These are phyloP conservation scores for Seiridium cupressi DNA, from an alignment of 2,329 filamentous ascomycete species.

Conservation along the genomic window DNA sequence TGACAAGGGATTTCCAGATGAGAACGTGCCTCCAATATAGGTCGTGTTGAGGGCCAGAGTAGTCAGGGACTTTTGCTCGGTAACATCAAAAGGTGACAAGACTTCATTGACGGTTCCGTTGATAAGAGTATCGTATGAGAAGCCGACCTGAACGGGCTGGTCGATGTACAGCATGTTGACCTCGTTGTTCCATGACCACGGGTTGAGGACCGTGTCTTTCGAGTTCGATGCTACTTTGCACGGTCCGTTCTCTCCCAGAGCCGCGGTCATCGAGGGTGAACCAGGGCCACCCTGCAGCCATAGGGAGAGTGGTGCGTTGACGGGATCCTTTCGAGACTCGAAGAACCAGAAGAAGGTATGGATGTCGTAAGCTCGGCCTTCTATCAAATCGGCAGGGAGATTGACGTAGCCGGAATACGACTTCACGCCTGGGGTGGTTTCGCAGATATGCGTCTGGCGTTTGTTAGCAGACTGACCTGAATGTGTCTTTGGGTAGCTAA, in stretches of 20 bases:
- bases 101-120: conserved; percentile 20
- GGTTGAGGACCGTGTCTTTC: conserved; percentile 20
- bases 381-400: conserved; percentile 14
- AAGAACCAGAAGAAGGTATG: conserved; percentile 49
- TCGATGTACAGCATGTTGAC: conserved; percentile 27
- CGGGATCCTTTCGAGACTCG: conserved; percentile 37
- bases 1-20: neutral
- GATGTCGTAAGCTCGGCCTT: conserved; percentile 11
- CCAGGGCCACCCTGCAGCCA: conserved; percentile 56
- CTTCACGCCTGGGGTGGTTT: conserved; percentile 50
- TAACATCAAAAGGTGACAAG: conserved; percentile 12
- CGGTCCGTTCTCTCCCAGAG: conserved; percentile 32
- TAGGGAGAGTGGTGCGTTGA: conserved; percentile 34
- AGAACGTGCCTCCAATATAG: neutral
- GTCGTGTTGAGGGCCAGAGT: neutral
- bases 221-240: conserved; percentile 21
- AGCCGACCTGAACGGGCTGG: conserved; percentile 27
- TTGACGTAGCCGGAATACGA: conserved; percentile 38
- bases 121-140: conserved; percentile 25
- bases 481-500: neutral
- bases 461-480: neutral
- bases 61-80: neutral
- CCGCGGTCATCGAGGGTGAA: neutral
- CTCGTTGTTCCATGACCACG: conserved; percentile 20
- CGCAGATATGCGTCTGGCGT: conserved; percentile 32